Percentiles rank a stretch among this genome's conserved stretches.
phyloP scores from a whole-genome alignment of 1,284 basidiomycete species.

The Cutaneotrichosporon sp. region DNA sequence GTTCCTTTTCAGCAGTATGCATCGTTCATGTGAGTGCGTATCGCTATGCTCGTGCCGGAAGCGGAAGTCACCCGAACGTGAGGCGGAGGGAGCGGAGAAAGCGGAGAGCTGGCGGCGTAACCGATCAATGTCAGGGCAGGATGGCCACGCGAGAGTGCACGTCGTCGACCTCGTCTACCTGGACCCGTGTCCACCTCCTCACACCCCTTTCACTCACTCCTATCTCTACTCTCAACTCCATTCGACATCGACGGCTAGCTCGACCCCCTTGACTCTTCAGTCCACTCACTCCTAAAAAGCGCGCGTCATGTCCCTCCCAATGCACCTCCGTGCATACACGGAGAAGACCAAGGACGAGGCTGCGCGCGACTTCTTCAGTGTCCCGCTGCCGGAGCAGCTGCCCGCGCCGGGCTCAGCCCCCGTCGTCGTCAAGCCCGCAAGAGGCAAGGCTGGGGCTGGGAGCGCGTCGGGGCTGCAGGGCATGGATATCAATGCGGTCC shows the following conservation, averaged over 20 bases:
- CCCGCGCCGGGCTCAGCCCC: slow-evolving; percentile 33
- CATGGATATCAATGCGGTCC: slow-evolving; percentile 86
- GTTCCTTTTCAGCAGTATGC: no score
- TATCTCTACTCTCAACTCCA: not conserved
- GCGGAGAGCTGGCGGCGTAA: no score
- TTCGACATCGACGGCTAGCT: not conserved
- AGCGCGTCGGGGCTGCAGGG: slow-evolving; percentile 42
- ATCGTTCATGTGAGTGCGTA: no score
- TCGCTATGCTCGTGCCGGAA: no score
- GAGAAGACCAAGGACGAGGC: slow-evolving; percentile 82
- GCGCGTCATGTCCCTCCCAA: slow-evolving; percentile 50
- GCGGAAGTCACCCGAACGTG: no score
- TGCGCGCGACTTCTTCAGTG: slow-evolving; percentile 75
- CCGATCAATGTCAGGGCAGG: no score
- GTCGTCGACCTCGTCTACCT: no score
- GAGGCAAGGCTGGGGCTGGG: slow-evolving; percentile 3
- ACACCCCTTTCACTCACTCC: not conserved
- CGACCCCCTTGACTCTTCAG: no score
- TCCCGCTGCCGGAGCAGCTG: slow-evolving; percentile 53
- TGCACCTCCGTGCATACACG: slow-evolving; percentile 77
- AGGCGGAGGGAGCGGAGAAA: no score
- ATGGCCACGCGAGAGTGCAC: no score
- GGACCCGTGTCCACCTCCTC: not conserved
- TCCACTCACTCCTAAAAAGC: no score
- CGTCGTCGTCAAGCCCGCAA: slow-evolving; percentile 28